These are phyloP conservation scores for Davidsoniella virescens DNA, from an alignment of 2,329 filamentous ascomycete species.

Conservation along the genomic window DNA sequence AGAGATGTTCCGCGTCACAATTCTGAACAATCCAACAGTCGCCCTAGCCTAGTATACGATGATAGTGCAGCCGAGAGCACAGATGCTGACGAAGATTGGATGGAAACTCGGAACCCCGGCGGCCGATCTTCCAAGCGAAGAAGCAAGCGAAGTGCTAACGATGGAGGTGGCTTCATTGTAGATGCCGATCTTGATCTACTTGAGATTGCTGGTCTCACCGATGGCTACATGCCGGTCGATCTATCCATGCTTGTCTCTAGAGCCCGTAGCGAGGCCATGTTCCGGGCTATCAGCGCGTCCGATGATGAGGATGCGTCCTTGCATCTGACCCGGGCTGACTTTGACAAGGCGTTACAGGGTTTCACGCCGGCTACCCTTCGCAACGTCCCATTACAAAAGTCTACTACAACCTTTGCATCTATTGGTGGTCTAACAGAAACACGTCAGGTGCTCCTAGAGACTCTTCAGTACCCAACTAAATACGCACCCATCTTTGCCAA, in stretches of 20 bases:
- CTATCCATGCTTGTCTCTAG: conserved; percentile 70
- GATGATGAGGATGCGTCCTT: conserved; percentile 34
- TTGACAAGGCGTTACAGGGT: conserved; percentile 68
- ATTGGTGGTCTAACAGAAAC: conserved; percentile 83
- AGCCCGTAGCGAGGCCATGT: conserved; percentile 81
- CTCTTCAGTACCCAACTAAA: conserved; percentile 89
- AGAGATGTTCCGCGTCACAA: conserved; percentile 20
- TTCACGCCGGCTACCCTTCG: conserved; percentile 91
- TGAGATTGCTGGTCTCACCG: conserved; percentile 82
- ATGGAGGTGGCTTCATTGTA: conserved; percentile 50
- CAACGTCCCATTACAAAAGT: conserved; percentile 85
- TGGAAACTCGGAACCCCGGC: conserved; percentile 49
- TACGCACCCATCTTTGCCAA: conserved; percentile 96
- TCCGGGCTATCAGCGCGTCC: conserved; percentile 53
- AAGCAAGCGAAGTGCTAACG: conserved; percentile 17
- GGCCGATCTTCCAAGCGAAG: conserved; percentile 22
- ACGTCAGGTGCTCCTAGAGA: conserved; percentile 81
- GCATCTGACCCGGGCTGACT: conserved; percentile 56
- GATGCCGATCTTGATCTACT: conserved; percentile 73
- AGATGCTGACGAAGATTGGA: conserved; percentile 47
- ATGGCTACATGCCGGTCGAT: conserved; percentile 97
- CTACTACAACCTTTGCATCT: conserved; percentile 77
- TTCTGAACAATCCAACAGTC: conserved; percentile 27
- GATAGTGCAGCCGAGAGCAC: conserved; percentile 23
- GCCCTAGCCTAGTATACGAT: conserved; percentile 38